Evolutionary conservation across 805 yeast genomes (phyloP).

Genomic region (Yamadazyma insecticola): DNA sequence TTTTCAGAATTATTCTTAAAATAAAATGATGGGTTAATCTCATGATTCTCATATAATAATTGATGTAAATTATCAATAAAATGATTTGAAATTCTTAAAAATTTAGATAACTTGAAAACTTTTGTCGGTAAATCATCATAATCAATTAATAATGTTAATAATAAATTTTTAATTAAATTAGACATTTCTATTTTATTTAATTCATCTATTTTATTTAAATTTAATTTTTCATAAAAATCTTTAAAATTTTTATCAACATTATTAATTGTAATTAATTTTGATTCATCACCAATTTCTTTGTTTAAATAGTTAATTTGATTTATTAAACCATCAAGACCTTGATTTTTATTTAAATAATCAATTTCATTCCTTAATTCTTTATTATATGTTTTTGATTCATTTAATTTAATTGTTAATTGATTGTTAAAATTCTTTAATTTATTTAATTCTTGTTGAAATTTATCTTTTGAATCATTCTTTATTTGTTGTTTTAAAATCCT

Average conservation of each 20-base stretch:
- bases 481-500: too few species aligned
- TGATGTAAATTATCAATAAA: conserved; percentile 33
- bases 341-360: conserved; percentile 1
- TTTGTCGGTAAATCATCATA: conserved; percentile 20
- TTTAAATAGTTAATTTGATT: conserved; percentile 4
- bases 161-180: conserved; percentile 27
- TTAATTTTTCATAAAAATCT: conserved; percentile 19
- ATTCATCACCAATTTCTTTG: conserved; percentile 14
- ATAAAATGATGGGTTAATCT: conserved; percentile 23
- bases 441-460: background rate
- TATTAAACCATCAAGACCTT: background rate
- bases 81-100: conserved; percentile 16
- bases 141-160: conserved; percentile 30
- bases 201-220: conserved; percentile 25
- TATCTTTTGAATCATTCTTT: background rate
- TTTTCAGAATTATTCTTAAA: conserved; percentile 12
- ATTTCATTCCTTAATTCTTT: conserved; percentile 17
- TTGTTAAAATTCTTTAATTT: conserved; percentile 10
- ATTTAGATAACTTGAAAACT: conserved; percentile 22
- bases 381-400: conserved; percentile 12
- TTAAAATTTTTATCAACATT: conserved; percentile 18
- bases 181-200: conserved; percentile 23
- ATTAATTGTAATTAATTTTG: conserved; percentile 11
- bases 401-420: conserved; percentile 11
- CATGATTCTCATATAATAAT: conserved; percentile 17